phyloP scores from a whole-genome alignment of 225 moss, liverwort and hornwort species.

The Physcomitrium patens region DNA sequence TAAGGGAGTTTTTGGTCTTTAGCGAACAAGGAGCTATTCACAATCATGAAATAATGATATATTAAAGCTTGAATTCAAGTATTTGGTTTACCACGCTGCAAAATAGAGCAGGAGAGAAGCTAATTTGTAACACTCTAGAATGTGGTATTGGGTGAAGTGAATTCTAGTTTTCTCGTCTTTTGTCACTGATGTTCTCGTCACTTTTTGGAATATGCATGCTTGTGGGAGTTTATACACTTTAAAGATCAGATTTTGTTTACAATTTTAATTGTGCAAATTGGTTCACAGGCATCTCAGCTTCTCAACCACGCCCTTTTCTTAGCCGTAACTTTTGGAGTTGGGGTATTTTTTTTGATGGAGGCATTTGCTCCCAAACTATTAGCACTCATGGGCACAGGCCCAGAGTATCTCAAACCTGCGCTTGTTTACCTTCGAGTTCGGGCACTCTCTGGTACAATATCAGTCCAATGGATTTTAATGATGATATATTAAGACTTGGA shows the following conservation, averaged over 20 bases:
- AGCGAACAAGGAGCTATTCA: constrained; percentile 8
- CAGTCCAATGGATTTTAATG: not conserved
- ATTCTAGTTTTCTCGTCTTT: not conserved
- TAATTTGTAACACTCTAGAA: constrained; percentile 5
- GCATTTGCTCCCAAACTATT: constrained; percentile 59
- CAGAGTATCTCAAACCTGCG: constrained; percentile 77
- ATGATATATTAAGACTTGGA: too few species aligned
- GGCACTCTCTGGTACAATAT: constrained; percentile 64
- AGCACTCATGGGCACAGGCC: constrained; percentile 65
- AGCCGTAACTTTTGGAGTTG: constrained; percentile 68
- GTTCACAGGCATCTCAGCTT: constrained; percentile 68
- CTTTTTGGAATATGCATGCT: not conserved
- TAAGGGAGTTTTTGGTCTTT: not conserved
- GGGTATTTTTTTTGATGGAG: constrained; percentile 57
- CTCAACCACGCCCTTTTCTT: constrained; percentile 75
- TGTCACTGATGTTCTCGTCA: not conserved
- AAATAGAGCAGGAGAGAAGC: not conserved
- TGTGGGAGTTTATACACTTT: not conserved
- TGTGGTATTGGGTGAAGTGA: not conserved
- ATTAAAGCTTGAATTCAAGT: not conserved
- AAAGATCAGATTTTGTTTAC: constrained; percentile 3
- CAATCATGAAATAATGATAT: not conserved
- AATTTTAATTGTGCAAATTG: constrained; percentile 19
- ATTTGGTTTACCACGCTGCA: constrained; percentile 10
- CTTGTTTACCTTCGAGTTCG: constrained; percentile 76